Conservation (phyloP, 1,284 basidiomycete species). For the Rhodotorula sp. region DNA sequence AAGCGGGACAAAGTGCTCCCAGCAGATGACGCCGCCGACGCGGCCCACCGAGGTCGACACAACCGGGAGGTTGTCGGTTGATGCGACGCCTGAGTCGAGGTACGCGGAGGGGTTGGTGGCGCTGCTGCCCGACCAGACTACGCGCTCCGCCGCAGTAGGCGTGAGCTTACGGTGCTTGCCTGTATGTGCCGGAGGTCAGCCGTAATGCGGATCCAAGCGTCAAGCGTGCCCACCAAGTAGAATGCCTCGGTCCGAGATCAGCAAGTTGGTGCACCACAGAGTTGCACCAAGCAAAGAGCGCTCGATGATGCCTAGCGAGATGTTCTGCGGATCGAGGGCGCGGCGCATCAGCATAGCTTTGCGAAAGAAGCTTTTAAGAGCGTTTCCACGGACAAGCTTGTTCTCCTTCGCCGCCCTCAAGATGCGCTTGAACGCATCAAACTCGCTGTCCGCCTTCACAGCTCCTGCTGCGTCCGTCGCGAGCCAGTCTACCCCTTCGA, state of each 20-base stretch:
- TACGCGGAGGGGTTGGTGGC: conserved; percentile 45
- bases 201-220: too few species aligned
- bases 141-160: conserved; percentile 59
- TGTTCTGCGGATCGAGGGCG: conserved; percentile 23
- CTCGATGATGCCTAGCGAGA: conserved; percentile 72
- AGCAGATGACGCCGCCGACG: conserved; percentile 60
- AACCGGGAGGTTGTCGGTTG: conserved; percentile 48
- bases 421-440: conserved; percentile 34
- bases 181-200: not conserved
- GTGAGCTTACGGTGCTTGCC: conserved; percentile 22
- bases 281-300: conserved; percentile 60
- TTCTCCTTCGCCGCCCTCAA: not conserved
- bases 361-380: not conserved
- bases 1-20: conserved; percentile 78
- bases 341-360: not conserved
- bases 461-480: conserved; percentile 9
- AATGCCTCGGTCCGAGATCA: conserved; percentile 59
- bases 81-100: conserved; percentile 51
- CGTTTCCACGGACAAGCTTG: not conserved
- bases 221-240: conserved; percentile 53
- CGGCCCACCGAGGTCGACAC: conserved; percentile 54
- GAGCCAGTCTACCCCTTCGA: conserved; percentile 40
- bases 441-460: conserved; percentile 5
- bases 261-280: conserved; percentile 68
- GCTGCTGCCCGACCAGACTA: conserved; percentile 65